A percentile compares a stretch with the other conserved stretches of the same genome.
Conservation (phyloP, 306 rosid genomes). For the Amphicarpaea edgeworthii region DNA sequence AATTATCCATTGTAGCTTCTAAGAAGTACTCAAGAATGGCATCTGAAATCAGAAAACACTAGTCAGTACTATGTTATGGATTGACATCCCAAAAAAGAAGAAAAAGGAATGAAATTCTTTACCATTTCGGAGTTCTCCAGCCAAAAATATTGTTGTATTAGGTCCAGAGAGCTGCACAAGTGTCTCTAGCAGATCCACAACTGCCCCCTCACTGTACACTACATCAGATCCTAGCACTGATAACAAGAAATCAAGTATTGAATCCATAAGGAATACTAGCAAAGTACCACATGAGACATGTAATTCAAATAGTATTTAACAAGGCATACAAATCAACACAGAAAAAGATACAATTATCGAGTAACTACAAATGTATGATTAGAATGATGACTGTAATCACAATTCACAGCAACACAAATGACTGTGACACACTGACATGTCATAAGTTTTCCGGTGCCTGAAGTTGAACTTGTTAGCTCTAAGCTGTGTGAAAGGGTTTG, state of each 20-base stretch:
- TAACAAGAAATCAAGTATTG: slow-evolving; percentile 11
- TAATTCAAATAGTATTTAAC: slow-evolving; percentile 17
- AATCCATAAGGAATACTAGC: slow-evolving; percentile 17
- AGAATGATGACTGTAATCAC: slow-evolving; percentile 10
- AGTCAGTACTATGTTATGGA: slow-evolving; percentile 30
- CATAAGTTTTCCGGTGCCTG: neutral
- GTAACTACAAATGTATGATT: neutral
- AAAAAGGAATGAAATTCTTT: slow-evolving; percentile 7
- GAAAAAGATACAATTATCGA: slow-evolving; percentile 3
- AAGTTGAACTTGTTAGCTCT: slow-evolving; percentile 8
- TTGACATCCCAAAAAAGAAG: neutral
- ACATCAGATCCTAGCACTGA: slow-evolving; percentile 90
- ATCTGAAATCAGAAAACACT: slow-evolving; percentile 58
- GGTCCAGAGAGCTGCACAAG: slow-evolving; percentile 72
- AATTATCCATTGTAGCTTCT: slow-evolving; percentile 70
- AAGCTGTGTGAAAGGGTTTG: neutral
- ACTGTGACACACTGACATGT: neutral
- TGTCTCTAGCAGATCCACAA: slow-evolving; percentile 72
- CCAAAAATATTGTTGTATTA: slow-evolving; percentile 76
- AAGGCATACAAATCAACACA: neutral
- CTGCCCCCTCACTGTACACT: slow-evolving; percentile 80
- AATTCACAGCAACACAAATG: slow-evolving; percentile 15
- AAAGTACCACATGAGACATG: neutral
- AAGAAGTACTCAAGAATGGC: slow-evolving; percentile 83
- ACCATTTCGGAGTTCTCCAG: slow-evolving; percentile 89